Conservation (phyloP, 2,329 filamentous ascomycete genomes). For the Phoma sp. region DNA sequence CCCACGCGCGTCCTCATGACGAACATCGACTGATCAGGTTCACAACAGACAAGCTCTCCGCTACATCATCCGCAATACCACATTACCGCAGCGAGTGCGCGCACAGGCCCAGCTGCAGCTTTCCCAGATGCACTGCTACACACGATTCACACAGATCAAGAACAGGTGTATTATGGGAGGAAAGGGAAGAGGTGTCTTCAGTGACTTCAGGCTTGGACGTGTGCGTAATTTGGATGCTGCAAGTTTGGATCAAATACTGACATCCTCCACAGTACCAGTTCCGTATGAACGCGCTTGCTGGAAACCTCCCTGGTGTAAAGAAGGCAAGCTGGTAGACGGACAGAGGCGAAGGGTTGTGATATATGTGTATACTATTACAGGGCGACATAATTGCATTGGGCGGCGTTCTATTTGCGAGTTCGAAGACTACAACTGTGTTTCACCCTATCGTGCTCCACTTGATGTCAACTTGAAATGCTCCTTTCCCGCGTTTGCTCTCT, state of each 20-base stretch:
- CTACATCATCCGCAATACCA: conserved; percentile 93
- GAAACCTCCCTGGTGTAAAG: conserved; percentile 88
- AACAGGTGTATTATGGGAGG: conserved; percentile 93
- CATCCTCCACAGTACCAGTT: conserved; percentile 80
- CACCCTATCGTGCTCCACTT: conserved; percentile 1
- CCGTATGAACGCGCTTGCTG: conserved; percentile 84
- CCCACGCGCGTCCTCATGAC: conserved; percentile 9
- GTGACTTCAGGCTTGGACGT: conserved; percentile 89
- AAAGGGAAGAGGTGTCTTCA: conserved; percentile 87
- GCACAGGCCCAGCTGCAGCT: conserved; percentile 93
- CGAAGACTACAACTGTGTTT: neutral
- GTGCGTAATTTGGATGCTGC: conserved; percentile 61
- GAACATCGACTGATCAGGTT: conserved; percentile 9
- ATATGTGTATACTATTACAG: conserved; percentile 35
- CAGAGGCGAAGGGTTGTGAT: conserved; percentile 18
- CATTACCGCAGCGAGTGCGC: conserved; percentile 79
- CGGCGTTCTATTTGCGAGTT: conserved; percentile 33
- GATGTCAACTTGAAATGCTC: conserved; percentile 13
- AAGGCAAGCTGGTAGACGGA: conserved; percentile 88
- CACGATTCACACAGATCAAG: conserved; percentile 88
- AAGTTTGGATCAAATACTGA: conserved; percentile 17
- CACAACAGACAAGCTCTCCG: conserved; percentile 73
- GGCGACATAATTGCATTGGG: conserved; percentile 33
- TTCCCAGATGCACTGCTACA: conserved; percentile 95
- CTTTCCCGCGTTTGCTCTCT: conserved; percentile 25